phyloP scores from a whole-genome alignment of 73 alveolate species.

The Breviolum minutum region DNA sequence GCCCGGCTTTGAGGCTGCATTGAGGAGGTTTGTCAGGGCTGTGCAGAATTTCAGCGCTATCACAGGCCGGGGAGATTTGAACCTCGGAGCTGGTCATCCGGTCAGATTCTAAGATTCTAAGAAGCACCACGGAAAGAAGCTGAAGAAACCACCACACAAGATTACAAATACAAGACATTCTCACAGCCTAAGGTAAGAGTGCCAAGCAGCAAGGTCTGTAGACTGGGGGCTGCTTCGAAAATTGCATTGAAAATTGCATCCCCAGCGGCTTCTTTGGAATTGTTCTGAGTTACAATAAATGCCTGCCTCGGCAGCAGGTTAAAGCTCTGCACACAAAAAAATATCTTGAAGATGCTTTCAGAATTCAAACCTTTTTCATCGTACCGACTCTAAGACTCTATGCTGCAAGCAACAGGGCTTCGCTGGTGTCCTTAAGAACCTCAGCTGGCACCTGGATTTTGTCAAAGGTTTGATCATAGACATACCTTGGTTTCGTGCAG shows the following conservation, averaged over 20 bases:
- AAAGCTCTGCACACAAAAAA: background rate
- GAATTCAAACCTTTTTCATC: background rate
- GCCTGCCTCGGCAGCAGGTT: conserved; percentile 2
- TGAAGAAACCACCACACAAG: background rate
- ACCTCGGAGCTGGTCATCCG: background rate
- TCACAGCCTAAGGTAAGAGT: background rate
- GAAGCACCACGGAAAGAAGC: too few species aligned
- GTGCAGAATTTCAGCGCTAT: conserved; percentile 29
- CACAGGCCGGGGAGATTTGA: conserved; percentile 67
- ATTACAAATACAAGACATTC: background rate
- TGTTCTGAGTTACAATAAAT: background rate
- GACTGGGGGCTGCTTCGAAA: conserved; percentile 87
- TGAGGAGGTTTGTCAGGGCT: conserved; percentile 13
- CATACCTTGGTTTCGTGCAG: background rate
- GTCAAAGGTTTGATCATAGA: conserved; percentile 69
- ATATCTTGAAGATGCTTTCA: background rate
- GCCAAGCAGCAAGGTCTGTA: conserved; percentile 53
- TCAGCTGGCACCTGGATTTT: conserved; percentile 33
- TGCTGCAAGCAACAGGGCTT: background rate
- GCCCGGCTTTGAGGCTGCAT: conserved; percentile 72
- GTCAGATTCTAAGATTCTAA: too few species aligned
- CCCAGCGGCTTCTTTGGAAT: conserved; percentile 52
- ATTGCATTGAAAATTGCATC: conserved; percentile 53
- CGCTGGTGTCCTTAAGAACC: conserved; percentile 28
- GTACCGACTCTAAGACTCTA: background rate